phyloP scores from a whole-genome alignment of 2,329 filamentous ascomycete species.

The Westerdykella sp. region DNA sequence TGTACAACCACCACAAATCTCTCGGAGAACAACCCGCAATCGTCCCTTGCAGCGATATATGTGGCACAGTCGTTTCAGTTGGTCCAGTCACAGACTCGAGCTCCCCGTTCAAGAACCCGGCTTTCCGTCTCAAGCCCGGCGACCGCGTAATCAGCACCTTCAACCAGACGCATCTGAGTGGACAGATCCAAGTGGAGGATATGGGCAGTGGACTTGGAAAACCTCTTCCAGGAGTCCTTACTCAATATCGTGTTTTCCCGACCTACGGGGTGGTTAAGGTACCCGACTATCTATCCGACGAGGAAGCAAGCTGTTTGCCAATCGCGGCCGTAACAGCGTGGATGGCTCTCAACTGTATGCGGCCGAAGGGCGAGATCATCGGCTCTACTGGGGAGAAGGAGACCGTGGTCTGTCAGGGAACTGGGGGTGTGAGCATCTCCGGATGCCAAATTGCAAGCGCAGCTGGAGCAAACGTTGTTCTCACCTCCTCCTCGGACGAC shows the following conservation, averaged over 20 bases:
- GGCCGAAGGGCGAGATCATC: constrained; percentile 48
- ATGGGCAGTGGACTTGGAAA: constrained; percentile 55
- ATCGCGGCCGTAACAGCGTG: constrained; percentile 59
- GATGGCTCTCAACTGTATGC: constrained; percentile 59
- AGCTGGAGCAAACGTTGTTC: constrained; percentile 46
- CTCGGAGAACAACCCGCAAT: constrained; percentile 41
- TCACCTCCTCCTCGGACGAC: constrained; percentile 52
- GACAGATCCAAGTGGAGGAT: constrained; percentile 53
- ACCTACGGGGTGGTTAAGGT: constrained; percentile 50
- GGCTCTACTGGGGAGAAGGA: constrained; percentile 27
- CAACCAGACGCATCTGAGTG: constrained; percentile 50
- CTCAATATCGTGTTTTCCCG: constrained; percentile 55
- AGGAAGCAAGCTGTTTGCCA: constrained; percentile 56
- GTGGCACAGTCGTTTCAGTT: constrained; percentile 52
- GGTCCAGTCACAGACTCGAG: constrained; percentile 38
- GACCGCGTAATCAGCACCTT: constrained; percentile 64
- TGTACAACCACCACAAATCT: constrained; percentile 60
- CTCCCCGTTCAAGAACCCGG: constrained; percentile 42
- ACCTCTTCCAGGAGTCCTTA: constrained; percentile 53
- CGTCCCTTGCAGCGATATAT: constrained; percentile 66
- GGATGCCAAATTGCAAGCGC: constrained; percentile 39
- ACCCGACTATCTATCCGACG: constrained; percentile 52
- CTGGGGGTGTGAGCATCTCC: constrained; percentile 40
- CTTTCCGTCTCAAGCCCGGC: constrained; percentile 38
- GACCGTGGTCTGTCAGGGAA: constrained; percentile 40